phyloP scores from a whole-genome alignment of 1,284 basidiomycete genomes.

The Chalciporus sp. region DNA sequence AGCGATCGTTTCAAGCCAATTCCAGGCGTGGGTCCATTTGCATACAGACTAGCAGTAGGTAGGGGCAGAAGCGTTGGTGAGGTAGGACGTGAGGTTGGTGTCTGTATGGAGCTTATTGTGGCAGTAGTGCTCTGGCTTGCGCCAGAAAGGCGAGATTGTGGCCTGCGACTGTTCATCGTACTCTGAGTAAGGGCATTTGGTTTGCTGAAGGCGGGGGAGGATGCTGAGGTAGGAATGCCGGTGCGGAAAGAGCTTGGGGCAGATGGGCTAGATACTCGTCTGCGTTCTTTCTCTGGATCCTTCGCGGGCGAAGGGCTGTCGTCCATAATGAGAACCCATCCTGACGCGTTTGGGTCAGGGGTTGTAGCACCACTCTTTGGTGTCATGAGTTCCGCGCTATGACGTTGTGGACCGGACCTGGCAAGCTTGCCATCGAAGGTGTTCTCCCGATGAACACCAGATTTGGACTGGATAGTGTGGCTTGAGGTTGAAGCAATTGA shows the following conservation, averaged over 20 bases:
- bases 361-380: constrained; percentile 48
- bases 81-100: constrained; percentile 69
- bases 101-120: constrained; percentile 62
- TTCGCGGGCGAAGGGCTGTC: constrained; percentile 73
- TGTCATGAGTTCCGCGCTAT: constrained; percentile 40
- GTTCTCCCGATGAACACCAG: constrained; percentile 17
- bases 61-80: constrained; percentile 76
- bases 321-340: constrained; percentile 84
- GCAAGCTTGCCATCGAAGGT: constrained; percentile 25
- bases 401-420: constrained; percentile 31
- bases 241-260: constrained; percentile 44
- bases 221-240: constrained; percentile 39
- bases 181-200: constrained; percentile 42
- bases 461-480: constrained; percentile 37
- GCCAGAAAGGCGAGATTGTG: constrained; percentile 70
- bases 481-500: constrained; percentile 35
- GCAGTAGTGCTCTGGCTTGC: constrained; percentile 56
- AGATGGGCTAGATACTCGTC: constrained; percentile 63
- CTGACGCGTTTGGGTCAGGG: constrained; percentile 60
- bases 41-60: constrained; percentile 53
- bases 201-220: constrained; percentile 40
- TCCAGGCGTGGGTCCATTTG: constrained; percentile 39
- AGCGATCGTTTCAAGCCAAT: constrained; percentile 60
- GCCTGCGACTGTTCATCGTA: constrained; percentile 51
- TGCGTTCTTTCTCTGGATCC: constrained; percentile 52